Base-by-base conservation (phyloP, 2,329 filamentous ascomycete genomes). In the Falciphora oryzae region DNA sequence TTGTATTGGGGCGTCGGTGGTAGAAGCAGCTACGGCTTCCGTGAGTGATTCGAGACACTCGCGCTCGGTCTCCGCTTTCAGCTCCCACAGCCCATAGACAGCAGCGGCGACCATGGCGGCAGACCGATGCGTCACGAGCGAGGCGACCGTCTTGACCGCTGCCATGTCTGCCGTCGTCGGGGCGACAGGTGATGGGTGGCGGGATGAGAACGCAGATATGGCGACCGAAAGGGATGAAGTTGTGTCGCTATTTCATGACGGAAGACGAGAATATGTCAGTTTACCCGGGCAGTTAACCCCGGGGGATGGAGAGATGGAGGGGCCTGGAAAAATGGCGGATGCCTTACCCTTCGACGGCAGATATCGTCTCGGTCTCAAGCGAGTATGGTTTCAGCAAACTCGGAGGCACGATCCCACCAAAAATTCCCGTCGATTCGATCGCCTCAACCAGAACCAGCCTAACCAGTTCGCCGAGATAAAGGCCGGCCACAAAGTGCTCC, bases 401-500 rank as follows among this genome's bases (percentile, higher is more conserved):
- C 3, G 80, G 73, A 14, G 87, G 86, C 13, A 88, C 73, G 6
- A 83, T 72, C 13, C 86, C 85, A 1, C 83, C 84, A 60, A 89
- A 79, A 0, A 87, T 68, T 0, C 81, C 84, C 0, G 81, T 79
- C 0, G 77, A 79, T 65, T 81, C 75, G 61, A 89, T 81, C 0
- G 85, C 86, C 66, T 89, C 87, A 28, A 87, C 67, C 58, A 89
- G 75, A 0, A 81, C 80, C 16, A 86, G 73, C 25, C 88, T 80
- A 68, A 81, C 84, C 60, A 90, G 82, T 73, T 90, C 88, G 61
- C 88, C 88, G 2, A 90, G 75, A 70, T 90, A 90, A 70, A 83
- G 85, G 50, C 88, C 88, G 69, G 85, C 85, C 57, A 89, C 83
- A 67, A 89, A 77, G 67, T 87, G 80, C 72, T 88, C 86, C 14